Evolutionary conservation across 169 alveolate species (phyloP).

Genomic region (Theileria annulata): DNA sequence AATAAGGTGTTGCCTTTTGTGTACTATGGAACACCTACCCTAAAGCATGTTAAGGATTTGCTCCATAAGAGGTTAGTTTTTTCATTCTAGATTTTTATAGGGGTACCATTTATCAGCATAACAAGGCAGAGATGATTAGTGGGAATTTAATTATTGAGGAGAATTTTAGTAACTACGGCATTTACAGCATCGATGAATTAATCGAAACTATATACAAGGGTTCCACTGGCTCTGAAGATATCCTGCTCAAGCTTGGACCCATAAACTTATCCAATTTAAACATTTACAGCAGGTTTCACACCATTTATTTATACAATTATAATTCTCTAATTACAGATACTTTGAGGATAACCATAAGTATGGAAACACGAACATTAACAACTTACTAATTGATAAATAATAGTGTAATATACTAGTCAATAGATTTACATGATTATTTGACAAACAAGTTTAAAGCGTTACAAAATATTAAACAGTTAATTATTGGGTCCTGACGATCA

Average conservation of each 20-base stretch:
- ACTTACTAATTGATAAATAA: neutral
- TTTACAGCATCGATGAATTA: slow-evolving; percentile 44
- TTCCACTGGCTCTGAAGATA: slow-evolving; percentile 27
- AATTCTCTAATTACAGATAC: slow-evolving; percentile 6
- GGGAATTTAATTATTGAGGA: slow-evolving; percentile 51
- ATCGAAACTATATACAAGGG: slow-evolving; percentile 50
- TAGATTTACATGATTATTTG: too few relatives aligned
- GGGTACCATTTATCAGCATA: slow-evolving; percentile 38
- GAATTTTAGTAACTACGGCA: slow-evolving; percentile 15
- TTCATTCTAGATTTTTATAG: slow-evolving; percentile 1
- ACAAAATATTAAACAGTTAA: neutral
- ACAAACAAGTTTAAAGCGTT: neutral
- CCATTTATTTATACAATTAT: neutral
- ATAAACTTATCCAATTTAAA: slow-evolving; percentile 9
- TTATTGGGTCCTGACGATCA: slow-evolving; percentile 33
- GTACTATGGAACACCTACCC: slow-evolving; percentile 50
- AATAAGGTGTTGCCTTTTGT: slow-evolving; percentile 50
- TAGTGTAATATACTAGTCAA: neutral
- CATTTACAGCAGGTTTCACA: slow-evolving; percentile 27
- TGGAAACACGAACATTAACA: slow-evolving; percentile 33
- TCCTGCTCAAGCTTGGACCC: slow-evolving; percentile 39
- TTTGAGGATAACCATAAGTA: neutral
- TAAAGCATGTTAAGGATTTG: slow-evolving; percentile 29
- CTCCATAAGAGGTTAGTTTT: slow-evolving; percentile 50
- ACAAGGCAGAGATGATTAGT: slow-evolving; percentile 15